These are phyloP conservation scores for Spiromyces aspiralis DNA, from an alignment of 371 early-diverging fungal genomes.

Conservation along the genomic window DNA sequence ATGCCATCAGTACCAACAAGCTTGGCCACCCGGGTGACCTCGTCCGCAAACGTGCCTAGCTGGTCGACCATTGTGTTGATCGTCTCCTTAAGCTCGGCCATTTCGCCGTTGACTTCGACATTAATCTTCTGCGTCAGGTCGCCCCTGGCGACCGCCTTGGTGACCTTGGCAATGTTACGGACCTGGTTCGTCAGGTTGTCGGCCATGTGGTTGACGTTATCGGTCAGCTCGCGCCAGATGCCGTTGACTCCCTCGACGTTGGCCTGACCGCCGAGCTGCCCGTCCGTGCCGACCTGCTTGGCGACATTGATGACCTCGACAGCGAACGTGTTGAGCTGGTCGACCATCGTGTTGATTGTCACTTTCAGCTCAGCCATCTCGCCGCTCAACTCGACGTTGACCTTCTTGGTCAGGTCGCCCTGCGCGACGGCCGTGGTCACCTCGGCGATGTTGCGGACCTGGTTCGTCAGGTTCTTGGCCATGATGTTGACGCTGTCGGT, in stretches of 20 bases:
- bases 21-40: slow-evolving; percentile 37
- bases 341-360: slow-evolving; percentile 22
- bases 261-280: slow-evolving; percentile 28
- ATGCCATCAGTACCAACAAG: slow-evolving; percentile 29
- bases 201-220: slow-evolving; percentile 48
- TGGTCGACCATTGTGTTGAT: too few relatives aligned
- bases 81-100: too few relatives aligned
- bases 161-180: slow-evolving; percentile 24
- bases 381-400: slow-evolving; percentile 27
- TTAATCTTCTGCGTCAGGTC: too few relatives aligned
- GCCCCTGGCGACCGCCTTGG: too few relatives aligned
- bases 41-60: too few relatives aligned
- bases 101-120: too few relatives aligned
- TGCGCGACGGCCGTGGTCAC: slow-evolving; percentile 28
- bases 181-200: slow-evolving; percentile 32
- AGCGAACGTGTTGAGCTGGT: slow-evolving; percentile 24
- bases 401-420: slow-evolving; percentile 35
- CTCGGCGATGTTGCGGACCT: slow-evolving; percentile 30
- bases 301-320: slow-evolving; percentile 27
- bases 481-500: slow-evolving; percentile 40
- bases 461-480: slow-evolving; percentile 34
- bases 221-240: slow-evolving; percentile 27
- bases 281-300: slow-evolving; percentile 33
- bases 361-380: slow-evolving; percentile 17
- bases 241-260: slow-evolving; percentile 28